phyloP scores from a whole-genome alignment of 129 eudicot species.

The Saposhnikovia divaricata region DNA sequence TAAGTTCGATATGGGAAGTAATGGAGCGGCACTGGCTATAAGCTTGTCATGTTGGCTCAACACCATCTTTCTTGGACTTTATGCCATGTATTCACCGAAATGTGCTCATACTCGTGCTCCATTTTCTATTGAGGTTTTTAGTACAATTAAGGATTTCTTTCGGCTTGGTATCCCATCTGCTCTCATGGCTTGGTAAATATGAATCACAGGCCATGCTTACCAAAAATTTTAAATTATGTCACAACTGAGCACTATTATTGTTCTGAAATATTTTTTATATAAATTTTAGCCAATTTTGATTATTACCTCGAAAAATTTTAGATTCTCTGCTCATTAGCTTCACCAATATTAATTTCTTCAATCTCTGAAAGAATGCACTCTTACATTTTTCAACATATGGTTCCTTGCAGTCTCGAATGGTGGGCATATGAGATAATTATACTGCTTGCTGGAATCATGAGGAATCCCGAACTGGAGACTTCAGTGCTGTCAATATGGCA shows the following conservation, averaged over 20 bases:
- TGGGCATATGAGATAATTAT: slow-evolving; percentile 11
- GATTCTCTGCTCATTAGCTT: background rate
- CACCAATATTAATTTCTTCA: background rate
- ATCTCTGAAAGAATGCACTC: background rate
- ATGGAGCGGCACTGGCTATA: slow-evolving; percentile 34
- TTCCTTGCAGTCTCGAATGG: slow-evolving; percentile 8
- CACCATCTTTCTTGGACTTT: slow-evolving; percentile 17
- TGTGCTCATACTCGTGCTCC: slow-evolving; percentile 30
- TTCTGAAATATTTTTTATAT: no score
- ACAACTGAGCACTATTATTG: no score
- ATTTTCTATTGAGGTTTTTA: slow-evolving; percentile 23
- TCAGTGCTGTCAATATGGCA: slow-evolving; percentile 7
- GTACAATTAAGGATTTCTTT: slow-evolving; percentile 22
- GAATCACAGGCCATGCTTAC: background rate
- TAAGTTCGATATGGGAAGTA: slow-evolving; percentile 21
- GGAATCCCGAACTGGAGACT: slow-evolving; percentile 7
- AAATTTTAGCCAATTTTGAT: no score
- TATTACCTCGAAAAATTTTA: background rate
- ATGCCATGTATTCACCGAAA: slow-evolving; percentile 18
- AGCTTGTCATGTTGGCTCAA: slow-evolving; percentile 27
- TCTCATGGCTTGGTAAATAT: slow-evolving; percentile 31
- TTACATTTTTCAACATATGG: background rate
- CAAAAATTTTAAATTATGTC: background rate
- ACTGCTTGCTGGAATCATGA: slow-evolving; percentile 3
- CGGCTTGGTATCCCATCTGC: slow-evolving; percentile 37